A percentile compares a stretch with the other conserved stretches of the same genome.
phyloP scores from a whole-genome alignment of 257 asterid species.

The Ophiorrhiza pumila region DNA sequence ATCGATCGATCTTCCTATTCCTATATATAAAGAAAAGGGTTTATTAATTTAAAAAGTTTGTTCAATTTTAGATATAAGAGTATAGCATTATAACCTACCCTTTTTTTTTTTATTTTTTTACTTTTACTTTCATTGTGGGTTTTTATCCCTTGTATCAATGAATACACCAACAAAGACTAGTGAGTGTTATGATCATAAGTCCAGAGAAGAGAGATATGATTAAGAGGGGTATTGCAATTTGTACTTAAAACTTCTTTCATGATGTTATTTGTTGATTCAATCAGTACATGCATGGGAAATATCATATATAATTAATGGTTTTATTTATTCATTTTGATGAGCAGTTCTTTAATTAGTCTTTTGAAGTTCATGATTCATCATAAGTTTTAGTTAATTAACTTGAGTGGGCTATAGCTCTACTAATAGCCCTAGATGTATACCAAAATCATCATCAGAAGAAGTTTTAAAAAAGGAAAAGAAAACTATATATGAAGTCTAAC shows the following conservation, averaged over 20 bases:
- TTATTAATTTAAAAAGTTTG: constrained; percentile 8
- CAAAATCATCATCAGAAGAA: no score
- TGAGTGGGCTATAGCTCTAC: no score
- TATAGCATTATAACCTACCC: neutral
- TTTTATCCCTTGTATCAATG: constrained; percentile 1
- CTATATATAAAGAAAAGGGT: constrained; percentile 5
- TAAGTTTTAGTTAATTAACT: no score
- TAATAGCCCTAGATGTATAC: no score
- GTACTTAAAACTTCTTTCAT: constrained; percentile 7
- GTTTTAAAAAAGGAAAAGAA: neutral
- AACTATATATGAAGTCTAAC: neutral
- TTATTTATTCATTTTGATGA: neutral
- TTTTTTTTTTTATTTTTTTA: neutral
- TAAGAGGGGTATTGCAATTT: constrained; percentile 7
- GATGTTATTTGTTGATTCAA: constrained; percentile 11
- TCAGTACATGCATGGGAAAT: constrained; percentile 7
- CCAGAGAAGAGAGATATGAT: neutral
- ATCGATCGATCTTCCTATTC: neutral
- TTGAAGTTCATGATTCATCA: no score
- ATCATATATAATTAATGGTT: neutral
- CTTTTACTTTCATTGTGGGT: neutral
- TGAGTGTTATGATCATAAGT: constrained; percentile 18
- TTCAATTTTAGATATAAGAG: neutral
- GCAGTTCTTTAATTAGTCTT: neutral
- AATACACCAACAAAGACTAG: neutral